Evolutionary conservation across 352 stramenopile species (phyloP).

Genomic region (Peronospora belbahrii): DNA sequence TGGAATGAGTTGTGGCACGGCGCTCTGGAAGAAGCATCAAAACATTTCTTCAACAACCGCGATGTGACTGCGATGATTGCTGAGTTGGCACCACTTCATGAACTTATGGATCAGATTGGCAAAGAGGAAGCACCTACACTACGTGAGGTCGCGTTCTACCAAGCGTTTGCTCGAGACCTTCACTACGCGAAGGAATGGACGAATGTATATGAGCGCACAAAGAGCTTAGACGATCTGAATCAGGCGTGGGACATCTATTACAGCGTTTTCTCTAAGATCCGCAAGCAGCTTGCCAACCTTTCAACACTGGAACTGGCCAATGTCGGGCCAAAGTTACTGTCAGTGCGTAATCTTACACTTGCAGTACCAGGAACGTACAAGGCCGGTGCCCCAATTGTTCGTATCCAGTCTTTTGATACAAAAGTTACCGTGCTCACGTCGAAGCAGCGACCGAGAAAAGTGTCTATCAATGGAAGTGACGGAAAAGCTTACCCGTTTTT

Average conservation of each 20-base stretch:
- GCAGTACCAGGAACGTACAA: constrained; percentile 93
- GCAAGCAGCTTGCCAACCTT: constrained; percentile 91
- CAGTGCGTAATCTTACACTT: constrained; percentile 91
- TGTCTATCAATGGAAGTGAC: constrained; percentile 97
- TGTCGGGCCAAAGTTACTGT: constrained; percentile 93
- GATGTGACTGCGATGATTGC: constrained; percentile 96
- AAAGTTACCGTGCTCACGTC: constrained; percentile 96
- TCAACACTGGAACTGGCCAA: constrained; percentile 96
- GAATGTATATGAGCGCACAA: constrained; percentile 68
- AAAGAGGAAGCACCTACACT: constrained; percentile 63
- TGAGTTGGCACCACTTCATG: constrained; percentile 92
- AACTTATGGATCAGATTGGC: constrained; percentile 75
- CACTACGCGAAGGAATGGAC: constrained; percentile 79
- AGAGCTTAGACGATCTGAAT: constrained; percentile 78
- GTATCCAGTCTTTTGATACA: constrained; percentile 90
- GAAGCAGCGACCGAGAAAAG: constrained; percentile 98
- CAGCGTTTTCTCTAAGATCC: constrained; percentile 93
- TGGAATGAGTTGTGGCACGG: constrained; percentile 99
- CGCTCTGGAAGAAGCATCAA: constrained; percentile 95
- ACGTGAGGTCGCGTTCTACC: constrained; percentile 77
- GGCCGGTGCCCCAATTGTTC: constrained; percentile 73
- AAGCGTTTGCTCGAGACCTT: constrained; percentile 92
- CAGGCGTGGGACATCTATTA: constrained; percentile 99
- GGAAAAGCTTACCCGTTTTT: constrained; percentile 98
- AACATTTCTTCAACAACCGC: constrained; percentile 96